Evolutionary conservation across 176 grass and related monocot species (phyloP).

Genomic region (Chloris gayana): DNA sequence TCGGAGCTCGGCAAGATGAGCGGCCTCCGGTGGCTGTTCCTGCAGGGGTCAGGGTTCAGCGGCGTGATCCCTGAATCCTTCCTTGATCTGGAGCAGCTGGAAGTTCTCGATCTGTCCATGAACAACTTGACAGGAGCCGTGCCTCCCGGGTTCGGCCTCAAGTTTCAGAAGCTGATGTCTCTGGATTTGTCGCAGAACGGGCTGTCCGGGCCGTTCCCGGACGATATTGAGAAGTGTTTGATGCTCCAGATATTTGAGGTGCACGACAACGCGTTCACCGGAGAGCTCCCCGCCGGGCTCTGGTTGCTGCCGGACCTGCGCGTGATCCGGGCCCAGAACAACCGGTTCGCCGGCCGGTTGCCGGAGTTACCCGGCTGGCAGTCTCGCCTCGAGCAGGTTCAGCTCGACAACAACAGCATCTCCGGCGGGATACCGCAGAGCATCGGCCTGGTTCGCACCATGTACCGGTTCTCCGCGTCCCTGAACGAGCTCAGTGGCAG

Average conservation of each 20-base stretch:
- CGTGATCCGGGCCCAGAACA: constrained; percentile 66
- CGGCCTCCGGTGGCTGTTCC: constrained; percentile 54
- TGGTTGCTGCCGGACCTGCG: constrained; percentile 69
- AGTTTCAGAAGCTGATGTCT: constrained; percentile 46
- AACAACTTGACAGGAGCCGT: constrained; percentile 63
- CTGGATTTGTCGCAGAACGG: constrained; percentile 67
- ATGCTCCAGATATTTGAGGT: constrained; percentile 72
- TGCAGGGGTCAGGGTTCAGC: constrained; percentile 67
- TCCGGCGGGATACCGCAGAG: constrained; percentile 52
- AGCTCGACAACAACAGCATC: constrained; percentile 79
- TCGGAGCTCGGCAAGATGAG: constrained; percentile 49
- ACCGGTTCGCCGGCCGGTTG: constrained; percentile 53
- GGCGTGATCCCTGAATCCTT: constrained; percentile 52
- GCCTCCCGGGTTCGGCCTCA: constrained; percentile 55
- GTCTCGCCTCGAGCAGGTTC: constrained; percentile 73
- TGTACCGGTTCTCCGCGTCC: constrained; percentile 82
- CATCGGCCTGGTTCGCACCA: constrained; percentile 58
- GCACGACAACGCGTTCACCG: constrained; percentile 65
- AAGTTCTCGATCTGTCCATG: constrained; percentile 70
- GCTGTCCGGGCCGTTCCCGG: constrained; percentile 61
- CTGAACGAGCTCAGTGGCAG: constrained; percentile 57
- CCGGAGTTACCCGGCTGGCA: constrained; percentile 39
- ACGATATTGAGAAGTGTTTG: constrained; percentile 43
- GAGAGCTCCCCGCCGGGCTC: constrained; percentile 57
- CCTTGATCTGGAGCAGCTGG: constrained; percentile 48